Percentiles rank a stretch among this genome's conserved stretches.
Evolutionary conservation across 2,329 filamentous ascomycete genomes (phyloP).

Genomic region (Catunica adiposa): DNA sequence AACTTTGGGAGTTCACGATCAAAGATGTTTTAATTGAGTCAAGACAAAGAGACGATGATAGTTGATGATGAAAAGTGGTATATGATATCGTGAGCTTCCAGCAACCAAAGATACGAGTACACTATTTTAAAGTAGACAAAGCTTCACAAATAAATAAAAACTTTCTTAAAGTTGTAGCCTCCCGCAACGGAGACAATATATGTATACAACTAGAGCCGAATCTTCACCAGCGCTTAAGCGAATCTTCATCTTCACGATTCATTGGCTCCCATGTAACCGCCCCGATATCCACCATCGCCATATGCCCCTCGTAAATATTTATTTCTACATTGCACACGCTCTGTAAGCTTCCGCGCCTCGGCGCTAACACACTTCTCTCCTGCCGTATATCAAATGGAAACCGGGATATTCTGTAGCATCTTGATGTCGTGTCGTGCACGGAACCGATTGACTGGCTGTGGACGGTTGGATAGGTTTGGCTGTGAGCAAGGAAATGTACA

Average conservation of each 20-base stretch:
- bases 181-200: not conserved
- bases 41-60: not conserved
- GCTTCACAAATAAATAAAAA: too few relatives aligned
- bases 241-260: not conserved
- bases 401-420: too few relatives aligned
- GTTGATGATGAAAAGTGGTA: not conserved
- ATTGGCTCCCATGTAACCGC: not conserved
- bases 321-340: not conserved
- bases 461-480: not conserved
- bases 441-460: not conserved
- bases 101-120: too few relatives aligned
- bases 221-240: not conserved
- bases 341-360: constrained; percentile 3
- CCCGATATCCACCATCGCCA: not conserved
- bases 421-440: not conserved
- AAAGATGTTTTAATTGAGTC: not conserved
- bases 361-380: not conserved
- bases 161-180: too few relatives aligned
- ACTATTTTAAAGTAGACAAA: too few relatives aligned
- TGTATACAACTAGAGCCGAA: not conserved
- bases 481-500: not conserved
- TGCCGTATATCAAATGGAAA: not conserved
- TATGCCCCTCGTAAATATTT: not conserved
- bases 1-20: not conserved
- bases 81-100: too few relatives aligned